Base-by-base conservation (phyloP, 2,329 filamentous ascomycete species). In the Plectosphaerella sp. region DNA sequence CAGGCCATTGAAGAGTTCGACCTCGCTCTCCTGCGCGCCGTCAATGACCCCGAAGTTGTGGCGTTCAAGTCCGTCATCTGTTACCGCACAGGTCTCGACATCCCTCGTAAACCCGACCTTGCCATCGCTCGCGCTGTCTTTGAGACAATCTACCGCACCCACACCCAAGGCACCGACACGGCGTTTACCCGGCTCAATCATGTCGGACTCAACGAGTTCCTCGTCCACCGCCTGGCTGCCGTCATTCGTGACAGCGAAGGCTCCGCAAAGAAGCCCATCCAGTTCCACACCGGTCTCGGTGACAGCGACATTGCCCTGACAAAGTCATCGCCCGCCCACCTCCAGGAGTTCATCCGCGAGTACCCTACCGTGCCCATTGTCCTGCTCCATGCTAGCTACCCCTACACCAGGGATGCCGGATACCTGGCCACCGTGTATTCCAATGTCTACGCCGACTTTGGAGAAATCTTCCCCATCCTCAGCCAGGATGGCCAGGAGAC, bases 21-120 rank as follows among this genome's bases (percentile, higher is more conserved):
- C 11, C 60, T 64, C 2, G 63, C 68, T 12, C 84, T 94, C 36
- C 63, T 70, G 11, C 67, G 74, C 2, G 78, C 82, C 3, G 74
- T 91, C 24, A 71, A 75, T 1, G 85, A 94, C 61, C 71, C 80
- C 0, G 78, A 85, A 16, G 84, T 95, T 2, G 88, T 83, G 1
- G 90, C 81, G 2, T 95, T 95, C 77, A 94, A 95, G 67, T 89
- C 85, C 1, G 83, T 92, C 47, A 82, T 95, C 51, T 93, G 89
- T 69, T 94, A 94, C 65, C 80, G 89, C 14, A 89, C 85, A 0
- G 90, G 90, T 0, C 73, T 92, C 6, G 79, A 81, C 39, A 74
- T 93, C 15, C 70, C 78, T 0, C 57, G 58, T 9, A 57, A 61
- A n/a, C 63, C 76, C 8, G 70, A 77, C 50, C 65, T 75, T 1